Base-by-base conservation (phyloP, 2,329 filamentous ascomycete genomes). In the Helotiales sp. region DNA sequence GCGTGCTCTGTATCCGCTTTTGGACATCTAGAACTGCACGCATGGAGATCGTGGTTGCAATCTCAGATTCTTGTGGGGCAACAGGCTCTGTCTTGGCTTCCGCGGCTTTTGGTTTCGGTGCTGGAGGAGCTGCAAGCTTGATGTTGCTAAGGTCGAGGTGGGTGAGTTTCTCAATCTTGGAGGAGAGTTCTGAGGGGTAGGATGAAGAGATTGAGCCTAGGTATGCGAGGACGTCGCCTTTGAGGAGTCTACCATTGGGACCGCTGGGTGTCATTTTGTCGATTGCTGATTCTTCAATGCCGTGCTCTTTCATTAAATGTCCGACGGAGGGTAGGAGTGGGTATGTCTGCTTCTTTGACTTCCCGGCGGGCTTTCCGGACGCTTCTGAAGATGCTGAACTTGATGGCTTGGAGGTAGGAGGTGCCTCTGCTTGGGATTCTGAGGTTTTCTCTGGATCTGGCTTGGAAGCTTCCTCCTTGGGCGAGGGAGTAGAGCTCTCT, bases 81-180 rank as follows among this genome's bases (percentile, higher is more conserved):
- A 80, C 71, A 13, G 78, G 72, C 29, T 74, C 72, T 38, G 76
- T 72, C 13, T 70, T 69, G 6, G 76, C 68, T 29, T 74, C 71
- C 22, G 73, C 71, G 34, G 74, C 71, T 53, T 75, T 71, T 10
- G 72, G 67, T 58, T 75, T 73, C 65, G 74, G 69, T 31, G 75
- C 70, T 13, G 71, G 69, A 19, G 76, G 72, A 24, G 74, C 67
- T 48, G 87, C 88, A 58, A 93, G 77, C 79, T 96, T 96, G 79
- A 98, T 93, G 79, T 98, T 96, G 79, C 89, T 95, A 24, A 99
- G 85, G 73, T 99, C 93, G 53, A 99, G 85, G 73, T 96, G 91
- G 40, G 84, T 79, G 49, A 95, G 84, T 74, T 91, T 88, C 59
- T 84, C 80, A 70, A 96, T 87, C 52, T 85, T 86, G 57, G 82